Percentiles rank a stretch among this genome's conserved stretches.
Conservation (phyloP, 805 yeast species). For the Saccharomycopsis sp. region DNA sequence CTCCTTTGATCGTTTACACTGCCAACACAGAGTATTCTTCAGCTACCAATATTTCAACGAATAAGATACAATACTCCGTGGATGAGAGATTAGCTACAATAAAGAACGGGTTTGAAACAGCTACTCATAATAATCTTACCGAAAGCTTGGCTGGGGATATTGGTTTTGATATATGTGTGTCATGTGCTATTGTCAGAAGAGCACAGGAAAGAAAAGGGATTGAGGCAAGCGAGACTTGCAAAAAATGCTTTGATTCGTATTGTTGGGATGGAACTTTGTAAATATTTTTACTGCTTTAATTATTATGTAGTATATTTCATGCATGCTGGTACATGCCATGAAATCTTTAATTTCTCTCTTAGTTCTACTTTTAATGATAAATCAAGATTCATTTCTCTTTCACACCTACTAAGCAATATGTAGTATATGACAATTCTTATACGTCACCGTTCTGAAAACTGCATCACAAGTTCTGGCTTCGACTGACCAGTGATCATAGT, state of each 20-base stretch:
- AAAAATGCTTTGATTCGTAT: constrained; percentile 58
- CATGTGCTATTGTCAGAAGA: constrained; percentile 77
- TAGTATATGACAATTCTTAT: too few relatives aligned
- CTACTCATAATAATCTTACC: constrained; percentile 59
- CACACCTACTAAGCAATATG: too few relatives aligned
- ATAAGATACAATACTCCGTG: constrained; percentile 51
- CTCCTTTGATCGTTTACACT: constrained; percentile 68
- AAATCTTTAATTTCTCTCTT: too few relatives aligned
- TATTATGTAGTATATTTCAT: too few relatives aligned
- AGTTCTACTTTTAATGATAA: too few relatives aligned
- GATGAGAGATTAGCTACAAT: constrained; percentile 53
- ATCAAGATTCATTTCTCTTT: too few relatives aligned
- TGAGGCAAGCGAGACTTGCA: constrained; percentile 58
- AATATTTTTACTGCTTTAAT: too few relatives aligned
- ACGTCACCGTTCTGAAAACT: too few relatives aligned
- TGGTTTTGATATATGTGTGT: constrained; percentile 67
- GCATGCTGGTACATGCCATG: too few relatives aligned
- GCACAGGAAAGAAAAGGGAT: constrained; percentile 60
- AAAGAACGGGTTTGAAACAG: constrained; percentile 65
- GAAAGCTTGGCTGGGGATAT: constrained; percentile 59
- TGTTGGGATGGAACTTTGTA: constrained; percentile 76
- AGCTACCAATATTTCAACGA: constrained; percentile 63
- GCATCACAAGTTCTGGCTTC: too few relatives aligned
- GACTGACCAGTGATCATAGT: too few relatives aligned
- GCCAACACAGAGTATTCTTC: constrained; percentile 65